Percentiles rank a stretch among this genome's conserved stretches.
Evolutionary conservation across 2,329 filamentous ascomycete species (phyloP).

Genomic region (Phialocephala subalpina): DNA sequence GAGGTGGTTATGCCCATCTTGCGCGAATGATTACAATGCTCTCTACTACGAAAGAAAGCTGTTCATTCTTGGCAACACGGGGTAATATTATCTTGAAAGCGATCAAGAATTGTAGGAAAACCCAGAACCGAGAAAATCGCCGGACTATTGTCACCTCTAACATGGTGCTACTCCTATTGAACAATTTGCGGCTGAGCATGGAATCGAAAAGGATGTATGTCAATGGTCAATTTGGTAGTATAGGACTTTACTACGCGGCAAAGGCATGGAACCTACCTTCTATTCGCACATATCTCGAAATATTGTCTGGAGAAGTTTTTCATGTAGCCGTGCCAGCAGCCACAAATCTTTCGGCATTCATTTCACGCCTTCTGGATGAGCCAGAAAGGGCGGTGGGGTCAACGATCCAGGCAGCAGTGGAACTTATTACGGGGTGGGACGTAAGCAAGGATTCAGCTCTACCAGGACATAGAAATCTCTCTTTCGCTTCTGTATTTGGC

Average conservation of each 20-base stretch:
- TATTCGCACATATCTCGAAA: conserved; percentile 30
- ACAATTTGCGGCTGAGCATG: conserved; percentile 30
- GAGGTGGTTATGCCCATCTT: conserved; percentile 10
- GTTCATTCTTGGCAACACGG: conserved; percentile 23
- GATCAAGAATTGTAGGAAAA: conserved; percentile 19
- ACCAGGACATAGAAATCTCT: background rate
- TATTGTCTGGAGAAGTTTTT: conserved; percentile 15
- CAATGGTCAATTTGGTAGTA: conserved; percentile 22
- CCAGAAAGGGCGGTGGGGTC: background rate
- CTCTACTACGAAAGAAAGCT: conserved; percentile 29
- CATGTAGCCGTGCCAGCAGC: background rate
- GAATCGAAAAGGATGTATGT: conserved; percentile 26
- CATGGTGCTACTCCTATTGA: conserved; percentile 24
- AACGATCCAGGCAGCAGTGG: background rate
- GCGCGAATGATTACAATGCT: conserved; percentile 27
- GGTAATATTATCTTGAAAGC: conserved; percentile 10
- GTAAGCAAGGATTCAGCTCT: background rate
- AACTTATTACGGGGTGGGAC: conserved; percentile 32
- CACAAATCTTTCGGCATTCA: background rate
- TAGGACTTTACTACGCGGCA: conserved; percentile 31
- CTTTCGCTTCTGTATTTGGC: conserved; percentile 14
- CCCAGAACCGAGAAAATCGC: background rate
- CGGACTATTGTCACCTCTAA: background rate
- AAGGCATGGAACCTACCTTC: conserved; percentile 25
- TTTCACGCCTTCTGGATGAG: background rate